Percentiles rank a stretch among this genome's conserved stretches.
These are phyloP conservation scores for Magnolia officinalis DNA, from an alignment of 164 flowering plant species.

Conservation along the genomic window DNA sequence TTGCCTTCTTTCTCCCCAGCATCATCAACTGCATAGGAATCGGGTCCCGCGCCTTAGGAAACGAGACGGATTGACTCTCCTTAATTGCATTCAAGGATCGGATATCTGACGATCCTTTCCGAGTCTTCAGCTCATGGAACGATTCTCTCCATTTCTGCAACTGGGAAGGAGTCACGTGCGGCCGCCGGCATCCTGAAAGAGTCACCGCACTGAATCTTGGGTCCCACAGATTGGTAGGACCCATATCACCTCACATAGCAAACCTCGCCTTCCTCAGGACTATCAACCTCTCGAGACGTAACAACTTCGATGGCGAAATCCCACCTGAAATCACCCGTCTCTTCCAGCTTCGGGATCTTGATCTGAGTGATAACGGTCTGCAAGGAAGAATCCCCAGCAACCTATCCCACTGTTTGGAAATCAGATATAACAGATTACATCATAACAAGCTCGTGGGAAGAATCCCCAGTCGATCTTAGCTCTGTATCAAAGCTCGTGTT, in stretches of 20 bases:
- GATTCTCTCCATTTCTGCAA: conserved; percentile 11
- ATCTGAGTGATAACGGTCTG: conserved; percentile 31
- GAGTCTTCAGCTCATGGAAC: conserved; percentile 15
- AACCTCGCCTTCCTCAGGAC: conserved; percentile 38
- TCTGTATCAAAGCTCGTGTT: background rate
- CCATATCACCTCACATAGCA: conserved; percentile 33
- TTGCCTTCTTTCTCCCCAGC: background rate
- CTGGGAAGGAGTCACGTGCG: conserved; percentile 24
- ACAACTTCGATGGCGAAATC: conserved; percentile 28
- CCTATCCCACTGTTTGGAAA: conserved; percentile 19
- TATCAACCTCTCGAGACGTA: conserved; percentile 28
- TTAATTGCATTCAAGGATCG: conserved; percentile 12
- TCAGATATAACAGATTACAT: background rate
- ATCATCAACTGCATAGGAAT: no score
- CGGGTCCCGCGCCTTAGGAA: background rate
- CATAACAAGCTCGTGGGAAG: background rate
- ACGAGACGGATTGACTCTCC: conserved; percentile 10
- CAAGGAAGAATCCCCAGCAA: conserved; percentile 31
- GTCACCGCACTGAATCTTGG: conserved; percentile 27
- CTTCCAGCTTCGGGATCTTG: conserved; percentile 23
- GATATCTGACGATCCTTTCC: conserved; percentile 10
- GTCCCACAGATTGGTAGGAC: conserved; percentile 17
- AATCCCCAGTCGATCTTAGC: background rate
- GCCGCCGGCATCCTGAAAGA: conserved; percentile 1
- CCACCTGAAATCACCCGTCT: conserved; percentile 31